Evolutionary conservation across 164 flowering plant genomes (phyloP), one percentile per base, ranked within the genome.

Genomic region (Stephania cephalantha): DNA sequence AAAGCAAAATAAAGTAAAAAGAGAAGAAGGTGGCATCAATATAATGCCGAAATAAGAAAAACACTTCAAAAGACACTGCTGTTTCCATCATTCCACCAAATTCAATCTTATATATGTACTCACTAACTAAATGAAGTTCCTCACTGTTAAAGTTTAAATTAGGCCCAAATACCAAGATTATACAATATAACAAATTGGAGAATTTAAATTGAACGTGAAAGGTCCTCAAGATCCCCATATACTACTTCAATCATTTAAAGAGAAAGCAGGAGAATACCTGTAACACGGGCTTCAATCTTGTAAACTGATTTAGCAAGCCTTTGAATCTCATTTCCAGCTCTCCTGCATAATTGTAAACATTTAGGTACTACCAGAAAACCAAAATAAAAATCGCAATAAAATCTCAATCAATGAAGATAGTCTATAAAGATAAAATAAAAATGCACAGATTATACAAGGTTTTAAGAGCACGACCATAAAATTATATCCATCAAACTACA

Each of bases 271-370:
- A 25, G 76, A 78, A 61, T 82, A 95, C 99, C 94, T 72, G 90
- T 81, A 68, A 93, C 96, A 84, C 89, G 84, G 71, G 85, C 68
- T 82, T 95, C 99, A 71, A 84, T 83, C 75, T 85, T 87, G 82
- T 84, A 81, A 81, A 84, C 85, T 35, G 92, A 86, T 77, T 86
- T 91, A 58, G 87, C 84, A 74, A 90, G 89, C 72, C 82, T 81
- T 71, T 81, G 93, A 67, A 95, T 81, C 77, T 89, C 86, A 71
- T 61, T 76, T 75, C 94, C 97, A 83, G 90, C 82, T 81, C 72
- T 79, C 88, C 97, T 91, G 76, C 68, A 84, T n/a, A 78, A 29
- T 73, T 63, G 63, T 70, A 48, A 74, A 72, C 35, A 64, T 46
- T 73, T 2, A 68, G n/a, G 15, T 7, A 68, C n/a, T 31, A 17